A percentile compares a stretch with the other conserved stretches of the same genome.
These are phyloP conservation scores for Saccharomycopsis olivae DNA, from an alignment of 805 yeast genomes.

Conservation along the genomic window DNA sequence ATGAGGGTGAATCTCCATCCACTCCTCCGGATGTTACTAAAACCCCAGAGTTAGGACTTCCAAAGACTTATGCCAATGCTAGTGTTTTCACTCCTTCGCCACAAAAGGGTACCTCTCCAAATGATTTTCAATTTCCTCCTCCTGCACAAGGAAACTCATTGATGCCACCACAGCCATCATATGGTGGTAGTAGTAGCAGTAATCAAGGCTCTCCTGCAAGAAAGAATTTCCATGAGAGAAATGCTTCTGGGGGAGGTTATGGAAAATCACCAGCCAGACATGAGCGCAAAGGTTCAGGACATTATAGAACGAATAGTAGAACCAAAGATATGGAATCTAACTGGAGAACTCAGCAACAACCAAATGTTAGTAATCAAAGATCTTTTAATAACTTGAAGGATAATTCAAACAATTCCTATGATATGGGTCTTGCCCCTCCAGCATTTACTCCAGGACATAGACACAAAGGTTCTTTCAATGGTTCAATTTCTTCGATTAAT, in stretches of 20 bases:
- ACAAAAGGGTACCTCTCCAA: constrained; percentile 30
- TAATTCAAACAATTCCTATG: constrained; percentile 53
- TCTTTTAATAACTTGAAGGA: constrained; percentile 3
- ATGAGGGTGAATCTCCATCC: constrained; percentile 11
- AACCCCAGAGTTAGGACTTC: constrained; percentile 42
- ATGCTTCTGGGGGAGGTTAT: constrained; percentile 3
- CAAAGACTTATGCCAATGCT: constrained; percentile 31
- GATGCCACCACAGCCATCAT: constrained; percentile 46
- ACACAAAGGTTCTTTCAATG: constrained; percentile 59
- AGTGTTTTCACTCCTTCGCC: constrained; percentile 22
- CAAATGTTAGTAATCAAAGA: constrained; percentile 15
- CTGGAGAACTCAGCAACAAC: constrained; percentile 53
- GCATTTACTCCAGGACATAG: constrained; percentile 71
- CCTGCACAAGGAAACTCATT: constrained; percentile 21
- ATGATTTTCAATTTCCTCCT: constrained; percentile 61
- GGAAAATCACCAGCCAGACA: constrained; percentile 19
- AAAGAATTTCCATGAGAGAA: constrained; percentile 11
- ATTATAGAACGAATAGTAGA: constrained; percentile 30
- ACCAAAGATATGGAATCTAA: constrained; percentile 41
- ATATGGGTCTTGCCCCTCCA: constrained; percentile 64
- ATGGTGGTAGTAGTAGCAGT: constrained; percentile 24
- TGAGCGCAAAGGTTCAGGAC: constrained; percentile 31
- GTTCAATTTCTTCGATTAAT: constrained; percentile 42
- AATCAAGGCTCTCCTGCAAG: constrained; percentile 7
- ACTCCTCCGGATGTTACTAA: constrained; percentile 11